These are phyloP conservation scores for Jimgerdemannia lactiflua DNA, from an alignment of 192 early-diverging fungal genomes.

Conservation along the genomic window DNA sequence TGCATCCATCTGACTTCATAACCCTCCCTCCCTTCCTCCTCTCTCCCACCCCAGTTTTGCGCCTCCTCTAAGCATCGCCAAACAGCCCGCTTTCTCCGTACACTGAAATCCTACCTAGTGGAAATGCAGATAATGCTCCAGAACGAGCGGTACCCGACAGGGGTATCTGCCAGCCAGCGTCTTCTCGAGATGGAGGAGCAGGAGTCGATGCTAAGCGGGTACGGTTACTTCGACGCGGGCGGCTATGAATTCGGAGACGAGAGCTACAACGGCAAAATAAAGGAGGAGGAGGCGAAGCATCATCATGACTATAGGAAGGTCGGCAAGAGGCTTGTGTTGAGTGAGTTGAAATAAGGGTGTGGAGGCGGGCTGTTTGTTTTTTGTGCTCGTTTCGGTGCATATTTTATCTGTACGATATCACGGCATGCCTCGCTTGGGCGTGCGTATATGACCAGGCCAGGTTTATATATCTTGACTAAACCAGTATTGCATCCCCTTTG, in stretches of 20 bases:
- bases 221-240: slow-evolving; percentile 44
- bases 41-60: slow-evolving; percentile 22
- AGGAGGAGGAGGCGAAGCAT: slow-evolving; percentile 15
- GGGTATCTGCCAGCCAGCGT: slow-evolving; percentile 21
- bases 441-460: no score
- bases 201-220: slow-evolving; percentile 21
- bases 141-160: slow-evolving; percentile 34
- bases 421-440: no score
- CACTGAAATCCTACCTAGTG: slow-evolving; percentile 33
- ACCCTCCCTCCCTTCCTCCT: background rate
- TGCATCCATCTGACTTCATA: background rate
- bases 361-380: background rate
- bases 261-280: slow-evolving; percentile 8
- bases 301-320: slow-evolving; percentile 6
- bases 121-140: slow-evolving; percentile 33
- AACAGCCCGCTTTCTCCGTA: slow-evolving; percentile 37
- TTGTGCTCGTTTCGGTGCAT: no score
- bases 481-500: no score
- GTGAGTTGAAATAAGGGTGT: background rate
- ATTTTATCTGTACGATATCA: no score
- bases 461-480: no score
- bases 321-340: slow-evolving; percentile 14
- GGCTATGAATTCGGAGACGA: background rate
- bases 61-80: slow-evolving; percentile 49
- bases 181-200: slow-evolving; percentile 25